Conservation (phyloP, 164 flowering plant species). For the Sedum album region DNA sequence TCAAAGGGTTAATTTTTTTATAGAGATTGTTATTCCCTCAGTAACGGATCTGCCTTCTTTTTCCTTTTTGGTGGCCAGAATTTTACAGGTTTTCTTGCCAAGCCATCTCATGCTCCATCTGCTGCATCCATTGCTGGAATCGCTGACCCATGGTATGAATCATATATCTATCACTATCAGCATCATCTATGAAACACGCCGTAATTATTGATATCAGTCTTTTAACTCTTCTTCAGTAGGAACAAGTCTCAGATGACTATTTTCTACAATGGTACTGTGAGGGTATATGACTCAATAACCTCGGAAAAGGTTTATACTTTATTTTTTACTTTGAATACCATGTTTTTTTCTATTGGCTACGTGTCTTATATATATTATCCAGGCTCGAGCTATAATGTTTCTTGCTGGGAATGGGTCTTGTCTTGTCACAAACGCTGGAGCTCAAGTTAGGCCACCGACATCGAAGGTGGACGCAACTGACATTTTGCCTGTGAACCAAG, state of each 20-base stretch:
- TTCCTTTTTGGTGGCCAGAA: conserved; percentile 20
- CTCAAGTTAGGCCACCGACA: conserved; percentile 30
- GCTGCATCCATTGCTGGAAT: conserved; percentile 21
- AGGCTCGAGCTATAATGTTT: conserved; percentile 89
- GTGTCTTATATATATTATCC: conserved; percentile 4
- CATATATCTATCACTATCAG: neutral
- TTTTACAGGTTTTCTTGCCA: conserved; percentile 12
- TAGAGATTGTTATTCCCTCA: neutral
- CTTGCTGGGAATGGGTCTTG: conserved; percentile 61
- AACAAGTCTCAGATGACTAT: conserved; percentile 64
- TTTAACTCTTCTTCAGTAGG: conserved; percentile 17
- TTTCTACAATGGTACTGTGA: conserved; percentile 73
- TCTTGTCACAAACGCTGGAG: conserved; percentile 17
- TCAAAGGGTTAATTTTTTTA: too few species aligned
- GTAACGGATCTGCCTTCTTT: neutral
- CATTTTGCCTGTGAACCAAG: conserved; percentile 30
- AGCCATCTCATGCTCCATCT: conserved; percentile 17
- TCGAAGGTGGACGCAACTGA: conserved; percentile 31
- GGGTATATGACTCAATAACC: conserved; percentile 59
- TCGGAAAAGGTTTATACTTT: conserved; percentile 61
- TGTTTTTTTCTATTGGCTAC: neutral
- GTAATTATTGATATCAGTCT: neutral
- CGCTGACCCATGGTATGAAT: conserved; percentile 40
- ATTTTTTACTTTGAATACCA: neutral
- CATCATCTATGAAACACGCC: neutral